A percentile compares a stretch with the other conserved stretches of the same genome.
Evolutionary conservation across 2,329 filamentous ascomycete species (phyloP).

Genomic region (Whalleya microplaca): DNA sequence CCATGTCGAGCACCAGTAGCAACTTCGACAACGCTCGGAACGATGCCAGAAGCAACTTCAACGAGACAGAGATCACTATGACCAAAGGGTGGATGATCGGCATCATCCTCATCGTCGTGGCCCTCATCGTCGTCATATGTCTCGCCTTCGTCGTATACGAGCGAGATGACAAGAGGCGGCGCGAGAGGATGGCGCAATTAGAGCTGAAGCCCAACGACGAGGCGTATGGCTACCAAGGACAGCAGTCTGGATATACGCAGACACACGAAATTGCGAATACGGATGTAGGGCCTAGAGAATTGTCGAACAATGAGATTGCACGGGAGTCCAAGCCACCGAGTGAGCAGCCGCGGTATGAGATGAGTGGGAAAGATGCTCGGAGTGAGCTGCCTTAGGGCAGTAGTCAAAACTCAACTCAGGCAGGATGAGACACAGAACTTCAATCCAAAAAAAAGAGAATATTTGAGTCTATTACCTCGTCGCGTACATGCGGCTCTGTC

Average conservation of each 20-base stretch:
- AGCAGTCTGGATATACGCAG: not conserved
- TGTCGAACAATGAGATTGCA: conserved; percentile 3
- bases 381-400: not conserved
- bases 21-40: not conserved
- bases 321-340: not conserved
- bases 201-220: conserved; percentile 1
- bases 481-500: not conserved
- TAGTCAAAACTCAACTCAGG: no score
- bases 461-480: no score
- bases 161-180: conserved; percentile 8
- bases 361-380: not conserved
- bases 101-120: conserved; percentile 7
- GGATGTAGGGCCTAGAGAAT: not conserved
- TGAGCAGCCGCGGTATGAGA: not conserved
- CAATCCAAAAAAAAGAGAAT: no score
- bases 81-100: conserved; percentile 20
- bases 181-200: conserved; percentile 1
- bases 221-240: not conserved
- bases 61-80: conserved; percentile 4
- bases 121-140: not conserved
- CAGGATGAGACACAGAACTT: not conserved
- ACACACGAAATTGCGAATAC: conserved; percentile 8
- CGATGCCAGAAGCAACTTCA: not conserved
- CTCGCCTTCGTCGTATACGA: conserved; percentile 1
- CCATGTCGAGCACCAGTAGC: not conserved